phyloP scores from a whole-genome alignment of 352 stramenopile genomes.

The Blastocystis sp. region DNA sequence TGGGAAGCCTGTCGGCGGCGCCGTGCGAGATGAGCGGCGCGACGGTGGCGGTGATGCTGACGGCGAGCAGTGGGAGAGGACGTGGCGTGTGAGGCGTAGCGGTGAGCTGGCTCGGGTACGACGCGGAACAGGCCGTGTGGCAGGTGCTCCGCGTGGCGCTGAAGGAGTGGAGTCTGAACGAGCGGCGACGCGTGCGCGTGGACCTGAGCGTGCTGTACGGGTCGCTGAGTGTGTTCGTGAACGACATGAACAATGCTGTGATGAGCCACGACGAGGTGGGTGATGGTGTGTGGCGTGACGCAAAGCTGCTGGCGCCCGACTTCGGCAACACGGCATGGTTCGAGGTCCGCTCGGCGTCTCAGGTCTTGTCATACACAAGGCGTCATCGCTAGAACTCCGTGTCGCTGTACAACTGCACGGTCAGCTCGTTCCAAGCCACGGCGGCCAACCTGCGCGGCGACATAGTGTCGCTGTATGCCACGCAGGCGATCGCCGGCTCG shows the following conservation, averaged over 20 bases:
- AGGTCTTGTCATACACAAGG: neutral
- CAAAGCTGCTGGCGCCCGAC: neutral
- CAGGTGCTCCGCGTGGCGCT: neutral
- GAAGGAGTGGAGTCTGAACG: neutral
- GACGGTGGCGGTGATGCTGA: neutral
- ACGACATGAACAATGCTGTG: neutral
- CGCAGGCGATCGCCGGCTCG: neutral
- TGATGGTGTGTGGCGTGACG: neutral
- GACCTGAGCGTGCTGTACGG: neutral
- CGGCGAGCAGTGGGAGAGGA: neutral
- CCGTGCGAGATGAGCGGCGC: neutral
- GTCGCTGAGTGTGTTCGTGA: neutral
- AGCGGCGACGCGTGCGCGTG: neutral
- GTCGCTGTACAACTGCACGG: neutral
- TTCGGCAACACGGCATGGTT: neutral
- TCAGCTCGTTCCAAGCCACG: neutral
- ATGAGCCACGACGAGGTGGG: neutral
- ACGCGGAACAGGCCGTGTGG: neutral
- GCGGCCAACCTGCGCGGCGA: neutral
- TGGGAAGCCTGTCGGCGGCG: neutral
- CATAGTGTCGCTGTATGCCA: neutral
- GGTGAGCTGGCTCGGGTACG: neutral
- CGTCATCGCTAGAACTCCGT: neutral
- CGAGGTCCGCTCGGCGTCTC: neutral
- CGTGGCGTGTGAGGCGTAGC: neutral